Evolutionary conservation across 345 rosid genomes (phyloP), one percentile per base, ranked within the genome.

Genomic region (Limnanthes douglasii): DNA sequence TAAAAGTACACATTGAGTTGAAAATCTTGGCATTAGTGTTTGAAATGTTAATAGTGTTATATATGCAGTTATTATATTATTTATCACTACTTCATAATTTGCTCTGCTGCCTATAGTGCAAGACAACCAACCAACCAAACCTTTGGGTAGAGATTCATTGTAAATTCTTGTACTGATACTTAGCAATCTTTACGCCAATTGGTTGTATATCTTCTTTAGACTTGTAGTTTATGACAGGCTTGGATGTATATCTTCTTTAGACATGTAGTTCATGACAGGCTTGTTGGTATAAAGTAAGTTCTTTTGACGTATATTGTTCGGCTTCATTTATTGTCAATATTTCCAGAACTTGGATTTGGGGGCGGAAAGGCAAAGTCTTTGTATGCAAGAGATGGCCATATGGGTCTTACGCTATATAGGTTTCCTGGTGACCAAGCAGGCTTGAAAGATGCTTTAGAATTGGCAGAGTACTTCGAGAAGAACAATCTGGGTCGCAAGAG

Each of bases 381-480:
- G 37, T 92, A 85, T 52, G 93, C 74, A 34, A 81, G 86, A 68
- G 99, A 85, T 2, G 99, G 99, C 53, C 99, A 81, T 68, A 59
- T 66, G 37, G 99, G 96, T 39, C 53, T 73, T 26, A 78, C 93
- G 12, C 65, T 75, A 38, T 56, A 75, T 21, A 81, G 61, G 75
- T 92, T 78, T 66, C 37, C 54, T 13, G 73, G 78, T 33, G 79
- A 81, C 35, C 70, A 59, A 27, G 57, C 66, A 11, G 93, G 99
- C 47, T 59, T 92, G 54, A 68, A 56, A 46, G 86, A 81, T 50
- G 99, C 96, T 21, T n/a, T 66, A 41, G 62, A 52, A 49, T 55
- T 92, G 61, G 73, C 78, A 4, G 86, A 85, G 31, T 61, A 65
- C 62, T 92, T 80, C 45, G 88, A 80, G 69, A 78, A 69, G 62